Conservation (phyloP, 2,329 filamentous ascomycete genomes). For the Hypoxylon sp. region DNA sequence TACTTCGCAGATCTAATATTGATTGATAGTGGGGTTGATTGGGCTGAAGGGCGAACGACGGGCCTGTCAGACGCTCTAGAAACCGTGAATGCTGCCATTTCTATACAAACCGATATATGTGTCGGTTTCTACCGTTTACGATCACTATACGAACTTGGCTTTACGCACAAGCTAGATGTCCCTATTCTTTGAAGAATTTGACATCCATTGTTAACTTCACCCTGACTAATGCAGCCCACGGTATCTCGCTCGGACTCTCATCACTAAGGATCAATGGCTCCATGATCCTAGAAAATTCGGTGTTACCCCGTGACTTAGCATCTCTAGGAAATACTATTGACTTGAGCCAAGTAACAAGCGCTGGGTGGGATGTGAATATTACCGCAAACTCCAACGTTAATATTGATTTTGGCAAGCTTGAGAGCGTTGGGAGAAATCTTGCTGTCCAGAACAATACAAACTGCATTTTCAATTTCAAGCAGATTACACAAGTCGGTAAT, state of each 20-base stretch:
- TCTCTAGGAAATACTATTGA: not conserved
- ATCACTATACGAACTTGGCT: too few relatives aligned
- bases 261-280: conserved; percentile 1
- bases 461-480: conserved; percentile 20
- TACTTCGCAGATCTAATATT: not conserved
- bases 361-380: conserved; percentile 6
- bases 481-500: not conserved
- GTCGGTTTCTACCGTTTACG: too few relatives aligned
- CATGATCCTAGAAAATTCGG: not conserved
- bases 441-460: conserved; percentile 21
- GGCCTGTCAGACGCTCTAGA: too few relatives aligned
- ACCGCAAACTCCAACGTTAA: not conserved
- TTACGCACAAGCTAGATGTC: not conserved
- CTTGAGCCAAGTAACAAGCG: not conserved
- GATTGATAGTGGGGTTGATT: not conserved
- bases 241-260: not conserved
- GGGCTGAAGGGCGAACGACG: too few relatives aligned
- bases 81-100: too few relatives aligned
- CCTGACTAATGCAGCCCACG: not conserved
- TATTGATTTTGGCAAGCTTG: not conserved
- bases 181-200: not conserved
- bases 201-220: not conserved
- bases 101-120: too few relatives aligned
- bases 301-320: too few relatives aligned
- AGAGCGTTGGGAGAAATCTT: conserved; percentile 2